phyloP scores from a whole-genome alignment of 139 green algal genomes.

The Chlorella sp. region DNA sequence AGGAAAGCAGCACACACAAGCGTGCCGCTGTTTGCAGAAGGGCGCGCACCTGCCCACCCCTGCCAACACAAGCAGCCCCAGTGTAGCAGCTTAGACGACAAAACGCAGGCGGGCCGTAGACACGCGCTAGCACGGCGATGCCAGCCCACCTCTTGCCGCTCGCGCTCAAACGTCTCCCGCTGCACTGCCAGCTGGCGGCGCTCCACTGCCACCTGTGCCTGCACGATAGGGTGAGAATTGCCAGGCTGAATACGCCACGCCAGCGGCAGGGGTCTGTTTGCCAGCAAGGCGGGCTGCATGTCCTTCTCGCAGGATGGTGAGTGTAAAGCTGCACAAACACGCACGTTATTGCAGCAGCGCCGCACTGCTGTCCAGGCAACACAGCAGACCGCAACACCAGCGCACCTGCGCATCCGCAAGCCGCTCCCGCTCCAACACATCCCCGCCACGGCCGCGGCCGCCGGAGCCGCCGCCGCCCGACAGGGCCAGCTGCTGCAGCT shows the following conservation, averaged over 20 bases:
- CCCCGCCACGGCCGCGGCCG: neutral
- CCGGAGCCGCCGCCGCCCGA: neutral
- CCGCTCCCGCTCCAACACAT: neutral
- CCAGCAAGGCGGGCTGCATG: too few relatives aligned
- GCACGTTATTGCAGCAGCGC: too few relatives aligned
- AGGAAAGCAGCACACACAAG: too few relatives aligned
- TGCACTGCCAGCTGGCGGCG: neutral
- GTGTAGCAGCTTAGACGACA: too few relatives aligned
- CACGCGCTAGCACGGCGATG: neutral
- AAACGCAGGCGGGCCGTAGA: neutral
- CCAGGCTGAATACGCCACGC: too few relatives aligned
- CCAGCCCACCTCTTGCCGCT: neutral
- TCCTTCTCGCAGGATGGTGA: too few relatives aligned
- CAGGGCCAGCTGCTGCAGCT: slow-evolving; percentile 12
- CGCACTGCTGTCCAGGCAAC: too few relatives aligned
- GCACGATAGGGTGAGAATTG: neutral
- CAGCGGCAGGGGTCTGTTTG: too few relatives aligned
- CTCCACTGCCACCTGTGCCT: slow-evolving; percentile 5
- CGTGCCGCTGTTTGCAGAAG: too few relatives aligned
- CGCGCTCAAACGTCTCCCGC: neutral
- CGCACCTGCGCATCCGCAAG: slow-evolving; percentile 16
- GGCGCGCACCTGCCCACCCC: too few relatives aligned
- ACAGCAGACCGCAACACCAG: neutral
- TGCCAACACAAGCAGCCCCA: too few relatives aligned
- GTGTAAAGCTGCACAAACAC: too few relatives aligned